phyloP scores from a whole-genome alignment of 306 rosid species.

The Clitoria ternatea region DNA sequence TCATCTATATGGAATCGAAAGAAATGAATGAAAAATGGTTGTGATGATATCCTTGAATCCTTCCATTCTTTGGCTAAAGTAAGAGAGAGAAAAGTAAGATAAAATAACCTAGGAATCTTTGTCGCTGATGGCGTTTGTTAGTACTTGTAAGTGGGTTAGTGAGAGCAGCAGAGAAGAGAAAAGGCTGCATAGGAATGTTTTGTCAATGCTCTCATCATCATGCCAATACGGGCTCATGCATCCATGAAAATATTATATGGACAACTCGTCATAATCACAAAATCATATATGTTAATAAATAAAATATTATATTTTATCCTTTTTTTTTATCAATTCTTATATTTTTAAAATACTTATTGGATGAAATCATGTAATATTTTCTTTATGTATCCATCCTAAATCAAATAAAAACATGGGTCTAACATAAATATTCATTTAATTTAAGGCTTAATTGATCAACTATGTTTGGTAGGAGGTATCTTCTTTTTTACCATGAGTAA shows the following conservation, averaged over 20 bases:
- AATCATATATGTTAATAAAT: background rate
- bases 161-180: background rate
- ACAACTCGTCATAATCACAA: too few relatives aligned
- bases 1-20: background rate
- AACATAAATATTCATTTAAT: background rate
- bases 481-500: too few relatives aligned
- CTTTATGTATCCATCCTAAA: too few relatives aligned
- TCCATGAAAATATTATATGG: too few relatives aligned
- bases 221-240: background rate
- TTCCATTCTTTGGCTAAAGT: background rate
- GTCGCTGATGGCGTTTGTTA: background rate
- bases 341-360: too few relatives aligned
- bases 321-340: too few relatives aligned
- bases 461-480: too few relatives aligned
- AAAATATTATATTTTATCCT: too few relatives aligned
- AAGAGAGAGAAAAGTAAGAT: background rate
- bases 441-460: background rate
- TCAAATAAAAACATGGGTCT: conserved; percentile 6
- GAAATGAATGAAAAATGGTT: background rate
- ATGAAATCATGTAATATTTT: too few relatives aligned
- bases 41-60: too few relatives aligned
- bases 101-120: background rate
- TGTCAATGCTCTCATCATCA: background rate
- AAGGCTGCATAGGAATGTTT: background rate
- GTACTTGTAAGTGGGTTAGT: background rate